Evolutionary conservation across 1,139 yeast species (phyloP).

Genomic region (Taiozyma sp.): DNA sequence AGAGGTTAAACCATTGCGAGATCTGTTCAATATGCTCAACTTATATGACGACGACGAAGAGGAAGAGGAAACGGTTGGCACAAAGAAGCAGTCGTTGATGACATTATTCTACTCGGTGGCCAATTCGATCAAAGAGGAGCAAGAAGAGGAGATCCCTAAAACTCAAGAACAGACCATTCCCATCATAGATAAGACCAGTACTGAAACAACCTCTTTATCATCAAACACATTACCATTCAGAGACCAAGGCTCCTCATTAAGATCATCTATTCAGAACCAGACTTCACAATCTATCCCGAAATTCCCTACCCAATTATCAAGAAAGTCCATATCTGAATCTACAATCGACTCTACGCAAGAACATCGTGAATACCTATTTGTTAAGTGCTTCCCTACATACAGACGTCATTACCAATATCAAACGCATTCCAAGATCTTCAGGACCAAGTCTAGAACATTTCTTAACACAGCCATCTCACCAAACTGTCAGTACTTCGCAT

Average conservation of each 20-base stretch:
- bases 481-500: constrained; percentile 54
- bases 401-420: constrained; percentile 59
- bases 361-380: constrained; percentile 51
- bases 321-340: not conserved
- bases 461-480: constrained; percentile 63
- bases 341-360: constrained; percentile 7
- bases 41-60: constrained; percentile 4
- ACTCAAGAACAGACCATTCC: not conserved
- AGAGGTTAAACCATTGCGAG: constrained; percentile 47
- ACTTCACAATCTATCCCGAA: not conserved
- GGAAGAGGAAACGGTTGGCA: not conserved
- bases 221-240: not conserved
- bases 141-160: constrained; percentile 2
- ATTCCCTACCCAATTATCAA: not conserved
- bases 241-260: not conserved
- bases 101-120: constrained; percentile 27
- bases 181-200: not conserved
- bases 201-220: constrained; percentile 5
- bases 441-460: constrained; percentile 43
- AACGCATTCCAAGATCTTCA: constrained; percentile 51
- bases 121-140: constrained; percentile 20
- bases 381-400: constrained; percentile 79
- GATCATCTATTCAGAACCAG: not conserved
- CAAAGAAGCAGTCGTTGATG: constrained; percentile 15
- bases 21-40: constrained; percentile 32